Evolutionary conservation across 768 basidiomycete genomes (phyloP).

Genomic region (Tephrocybe sp.): DNA sequence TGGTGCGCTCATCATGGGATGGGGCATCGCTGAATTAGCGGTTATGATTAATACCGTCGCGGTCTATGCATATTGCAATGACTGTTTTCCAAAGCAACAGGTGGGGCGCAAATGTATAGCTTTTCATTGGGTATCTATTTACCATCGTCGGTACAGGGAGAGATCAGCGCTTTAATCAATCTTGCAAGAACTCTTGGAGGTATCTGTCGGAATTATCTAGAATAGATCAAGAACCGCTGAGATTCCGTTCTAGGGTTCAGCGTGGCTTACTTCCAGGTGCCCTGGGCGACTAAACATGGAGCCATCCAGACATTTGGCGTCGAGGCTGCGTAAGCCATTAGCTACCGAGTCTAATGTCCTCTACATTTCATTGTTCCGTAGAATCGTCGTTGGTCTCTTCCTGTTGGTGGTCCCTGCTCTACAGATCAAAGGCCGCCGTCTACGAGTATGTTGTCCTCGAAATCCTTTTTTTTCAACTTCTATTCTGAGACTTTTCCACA

Average conservation of each 20-base stretch:
- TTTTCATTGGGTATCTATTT: background rate
- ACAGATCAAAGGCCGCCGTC: slow-evolving; percentile 39
- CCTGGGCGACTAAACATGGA: slow-evolving; percentile 50
- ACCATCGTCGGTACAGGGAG: slow-evolving; percentile 31
- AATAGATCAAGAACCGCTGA: background rate
- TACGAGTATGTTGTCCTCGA: slow-evolving; percentile 33
- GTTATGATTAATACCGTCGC: slow-evolving; percentile 54
- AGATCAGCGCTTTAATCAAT: slow-evolving; percentile 56
- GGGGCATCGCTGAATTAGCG: slow-evolving; percentile 51
- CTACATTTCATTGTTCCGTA: slow-evolving; percentile 8
- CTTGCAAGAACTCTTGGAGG: slow-evolving; percentile 50
- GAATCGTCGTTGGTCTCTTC: slow-evolving; percentile 48
- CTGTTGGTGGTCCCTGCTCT: slow-evolving; percentile 44
- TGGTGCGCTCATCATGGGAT: slow-evolving; percentile 54
- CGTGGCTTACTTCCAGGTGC: slow-evolving; percentile 57
- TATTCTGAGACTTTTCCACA: background rate
- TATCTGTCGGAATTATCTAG: background rate
- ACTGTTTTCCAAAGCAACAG: slow-evolving; percentile 45
- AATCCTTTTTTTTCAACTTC: background rate
- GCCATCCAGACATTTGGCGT: slow-evolving; percentile 53
- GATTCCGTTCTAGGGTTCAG: slow-evolving; percentile 32
- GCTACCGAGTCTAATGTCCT: background rate
- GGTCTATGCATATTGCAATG: slow-evolving; percentile 50
- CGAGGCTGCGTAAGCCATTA: slow-evolving; percentile 46
- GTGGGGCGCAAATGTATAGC: slow-evolving; percentile 15